Evolutionary conservation across 768 basidiomycete species (phyloP), one percentile per base, ranked within the genome.

Genomic region (Auricularia sp.): DNA sequence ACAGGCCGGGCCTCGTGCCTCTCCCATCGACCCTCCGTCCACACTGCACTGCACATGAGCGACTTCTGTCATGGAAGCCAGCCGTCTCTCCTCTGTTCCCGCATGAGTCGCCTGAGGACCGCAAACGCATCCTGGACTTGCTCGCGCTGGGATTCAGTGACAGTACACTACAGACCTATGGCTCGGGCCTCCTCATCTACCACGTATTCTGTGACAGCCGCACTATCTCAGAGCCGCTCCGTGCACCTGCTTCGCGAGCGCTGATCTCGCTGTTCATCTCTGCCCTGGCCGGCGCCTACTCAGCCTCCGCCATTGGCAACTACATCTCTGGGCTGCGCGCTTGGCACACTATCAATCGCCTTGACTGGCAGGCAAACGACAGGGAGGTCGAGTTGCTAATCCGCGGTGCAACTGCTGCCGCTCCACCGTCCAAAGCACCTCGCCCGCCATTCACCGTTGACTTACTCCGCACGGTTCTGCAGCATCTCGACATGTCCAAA

Each of bases 341-440:
- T 2, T 84, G 81, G 81, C 81, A 84, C 66, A 70, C 77, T 1
- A 58, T 82, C 0, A 80, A 84, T 64, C 72, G 79, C 0, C 7
- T 78, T 0, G 51, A 29, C 0, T 82, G 77, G 77, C 56, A 18
- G 0, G 63, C 76, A 1, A 66, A 77, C 34, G 54, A 71, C 0
- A 45, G 56, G 0, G 69, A 76, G 24, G 36, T 78, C 13, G 70
- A 76, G 0, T 64, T 71, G 0, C 34, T 78, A 0, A 67, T 82
- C 0, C 68, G 67, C n/a, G 78, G 71, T 0, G 77, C 77, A 1
- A 67, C 70, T 0, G 54, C 62, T 1, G 51, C 77, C 0, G 67
- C 77, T 0, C 81, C 79, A 0, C 35, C 70, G 0, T 54, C 73
- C 0, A 76, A 71, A 1, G 63, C 67, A 24, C 76, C 77, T 36